phyloP scores from a whole-genome alignment of 163 green algal species.

The Picocystis sp. region DNA sequence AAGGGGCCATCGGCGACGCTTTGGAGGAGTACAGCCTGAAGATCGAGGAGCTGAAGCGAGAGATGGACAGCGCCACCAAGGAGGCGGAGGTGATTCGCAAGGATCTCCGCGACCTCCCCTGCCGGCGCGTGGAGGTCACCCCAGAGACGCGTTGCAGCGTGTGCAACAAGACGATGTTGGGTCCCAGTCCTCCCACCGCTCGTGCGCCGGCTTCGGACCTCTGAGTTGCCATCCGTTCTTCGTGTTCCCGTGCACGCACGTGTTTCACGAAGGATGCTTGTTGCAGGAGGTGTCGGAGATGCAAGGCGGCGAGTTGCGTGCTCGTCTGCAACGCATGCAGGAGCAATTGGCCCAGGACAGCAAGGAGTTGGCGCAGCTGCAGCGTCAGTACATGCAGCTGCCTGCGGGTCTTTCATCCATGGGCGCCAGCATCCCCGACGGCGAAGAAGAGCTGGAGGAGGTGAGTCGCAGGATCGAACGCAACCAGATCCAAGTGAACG shows the following conservation, averaged over 20 bases:
- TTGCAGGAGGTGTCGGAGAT: constrained; percentile 29
- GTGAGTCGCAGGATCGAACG: not conserved
- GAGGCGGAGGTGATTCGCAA: constrained; percentile 37
- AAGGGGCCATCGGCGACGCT: constrained; percentile 18
- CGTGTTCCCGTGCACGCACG: constrained; percentile 49
- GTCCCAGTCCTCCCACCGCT: constrained; percentile 7
- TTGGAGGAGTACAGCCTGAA: constrained; percentile 47
- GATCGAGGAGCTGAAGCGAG: constrained; percentile 59
- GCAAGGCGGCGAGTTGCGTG: constrained; percentile 12
- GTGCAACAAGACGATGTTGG: constrained; percentile 4
- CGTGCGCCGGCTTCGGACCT: not conserved
- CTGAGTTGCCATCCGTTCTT: constrained; percentile 21
- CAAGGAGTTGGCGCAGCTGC: not conserved
- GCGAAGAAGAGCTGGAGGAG: not conserved
- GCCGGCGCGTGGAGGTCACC: constrained; percentile 19
- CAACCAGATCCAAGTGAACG: constrained; percentile 1
- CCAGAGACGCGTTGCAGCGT: constrained; percentile 7
- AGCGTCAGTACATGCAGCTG: not conserved
- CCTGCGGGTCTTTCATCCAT: not conserved
- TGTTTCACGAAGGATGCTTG: constrained; percentile 46
- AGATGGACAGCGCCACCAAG: constrained; percentile 62
- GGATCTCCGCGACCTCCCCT: constrained; percentile 20
- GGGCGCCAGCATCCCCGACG: not conserved
- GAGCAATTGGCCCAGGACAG: not conserved
- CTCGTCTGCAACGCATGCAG: constrained; percentile 12